A percentile compares a stretch with the other conserved stretches of the same genome.
phyloP scores from a whole-genome alignment of 1,284 basidiomycete species.

The Inonotus obliquus region DNA sequence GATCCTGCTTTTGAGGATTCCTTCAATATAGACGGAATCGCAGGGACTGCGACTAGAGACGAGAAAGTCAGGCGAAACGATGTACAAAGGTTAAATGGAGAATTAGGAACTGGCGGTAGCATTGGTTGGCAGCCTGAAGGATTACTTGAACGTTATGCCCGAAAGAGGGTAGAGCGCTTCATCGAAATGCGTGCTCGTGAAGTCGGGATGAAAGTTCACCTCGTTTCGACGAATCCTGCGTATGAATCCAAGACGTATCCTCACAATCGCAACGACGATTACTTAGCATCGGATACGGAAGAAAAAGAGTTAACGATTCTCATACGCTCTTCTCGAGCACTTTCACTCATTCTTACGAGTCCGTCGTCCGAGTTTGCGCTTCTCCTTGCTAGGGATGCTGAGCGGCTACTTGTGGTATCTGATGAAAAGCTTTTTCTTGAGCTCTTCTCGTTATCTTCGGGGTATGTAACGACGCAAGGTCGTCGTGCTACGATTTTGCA shows the following conservation, averaged over 20 bases:
- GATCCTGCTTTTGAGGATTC: slow-evolving; percentile 20
- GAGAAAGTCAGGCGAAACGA: background rate
- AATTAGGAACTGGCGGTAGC: slow-evolving; percentile 30
- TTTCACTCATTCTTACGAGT: slow-evolving; percentile 44
- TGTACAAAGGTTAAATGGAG: slow-evolving; percentile 1
- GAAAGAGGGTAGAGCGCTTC: slow-evolving; percentile 32
- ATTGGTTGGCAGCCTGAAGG: slow-evolving; percentile 45
- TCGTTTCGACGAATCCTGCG: slow-evolving; percentile 31
- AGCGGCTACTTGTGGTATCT: slow-evolving; percentile 33
- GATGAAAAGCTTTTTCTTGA: slow-evolving; percentile 33
- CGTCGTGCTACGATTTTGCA: background rate
- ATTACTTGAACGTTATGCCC: slow-evolving; percentile 37
- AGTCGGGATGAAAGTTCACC: slow-evolving; percentile 31
- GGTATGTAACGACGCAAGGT: background rate
- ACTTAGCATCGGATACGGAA: background rate
- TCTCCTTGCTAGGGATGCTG: slow-evolving; percentile 30
- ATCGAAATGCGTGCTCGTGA: slow-evolving; percentile 33
- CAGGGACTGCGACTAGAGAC: slow-evolving; percentile 14
- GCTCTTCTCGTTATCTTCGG: slow-evolving; percentile 31
- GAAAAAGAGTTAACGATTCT: slow-evolving; percentile 35
- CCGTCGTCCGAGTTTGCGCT: slow-evolving; percentile 42
- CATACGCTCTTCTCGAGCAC: slow-evolving; percentile 51
- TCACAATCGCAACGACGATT: background rate
- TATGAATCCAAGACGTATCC: background rate
- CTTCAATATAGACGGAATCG: background rate